Percentiles rank a stretch among this genome's conserved stretches.
These are phyloP conservation scores for Alternaria arbusti DNA, from an alignment of 2,329 filamentous ascomycete genomes.

Conservation along the genomic window DNA sequence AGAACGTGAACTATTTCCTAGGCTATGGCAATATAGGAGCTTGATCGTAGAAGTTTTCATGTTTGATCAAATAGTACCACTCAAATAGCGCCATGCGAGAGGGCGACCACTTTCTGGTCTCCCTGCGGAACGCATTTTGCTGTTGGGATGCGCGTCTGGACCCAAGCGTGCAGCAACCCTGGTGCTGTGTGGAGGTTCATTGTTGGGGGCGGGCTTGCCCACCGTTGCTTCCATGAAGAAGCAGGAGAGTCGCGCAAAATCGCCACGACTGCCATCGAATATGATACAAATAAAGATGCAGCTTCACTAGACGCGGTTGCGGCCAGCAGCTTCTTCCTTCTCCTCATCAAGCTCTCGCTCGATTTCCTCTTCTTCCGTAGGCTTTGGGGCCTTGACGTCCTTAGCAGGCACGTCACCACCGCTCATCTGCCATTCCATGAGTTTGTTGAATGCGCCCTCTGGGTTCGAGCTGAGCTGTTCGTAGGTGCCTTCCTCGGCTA, in stretches of 20 bases:
- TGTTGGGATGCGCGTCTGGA: background rate
- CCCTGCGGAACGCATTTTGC: background rate
- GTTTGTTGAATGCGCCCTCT: slow-evolving; percentile 84
- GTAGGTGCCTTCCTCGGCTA: slow-evolving; percentile 91
- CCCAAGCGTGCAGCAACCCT: background rate
- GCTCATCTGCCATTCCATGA: slow-evolving; percentile 99
- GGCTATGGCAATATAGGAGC: background rate
- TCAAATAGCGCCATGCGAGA: background rate
- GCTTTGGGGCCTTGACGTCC: slow-evolving; percentile 37
- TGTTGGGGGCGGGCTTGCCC: background rate
- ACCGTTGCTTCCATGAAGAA: background rate
- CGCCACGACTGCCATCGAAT: background rate
- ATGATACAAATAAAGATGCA: background rate
- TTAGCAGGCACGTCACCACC: slow-evolving; percentile 67
- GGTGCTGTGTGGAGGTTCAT: background rate
- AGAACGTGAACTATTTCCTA: background rate
- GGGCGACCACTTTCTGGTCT: background rate
- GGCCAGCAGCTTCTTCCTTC: slow-evolving; percentile 44
- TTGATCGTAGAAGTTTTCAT: background rate
- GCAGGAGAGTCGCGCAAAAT: background rate
- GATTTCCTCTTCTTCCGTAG: slow-evolving; percentile 59
- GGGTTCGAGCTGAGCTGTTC: slow-evolving; percentile 73
- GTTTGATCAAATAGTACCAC: background rate
- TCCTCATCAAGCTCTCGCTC: slow-evolving; percentile 50
- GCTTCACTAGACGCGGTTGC: slow-evolving; percentile 20